Base-by-base conservation (phyloP, 495 filamentous ascomycete genomes). In the Xylaria bambusicola region DNA sequence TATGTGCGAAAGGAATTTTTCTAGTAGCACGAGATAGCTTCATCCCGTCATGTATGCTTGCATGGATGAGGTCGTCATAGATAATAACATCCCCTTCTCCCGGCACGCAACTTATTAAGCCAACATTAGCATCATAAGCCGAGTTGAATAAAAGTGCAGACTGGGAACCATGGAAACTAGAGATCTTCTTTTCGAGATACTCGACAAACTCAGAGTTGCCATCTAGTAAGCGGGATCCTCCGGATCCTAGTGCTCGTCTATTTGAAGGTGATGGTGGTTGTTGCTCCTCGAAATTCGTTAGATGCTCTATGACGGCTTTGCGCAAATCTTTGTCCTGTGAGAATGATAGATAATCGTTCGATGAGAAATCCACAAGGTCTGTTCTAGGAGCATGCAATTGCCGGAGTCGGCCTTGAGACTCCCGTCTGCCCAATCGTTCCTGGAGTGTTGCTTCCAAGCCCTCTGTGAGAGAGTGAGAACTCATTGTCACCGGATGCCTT, bases 1-100 rank as follows among this genome's bases (percentile, higher is more conserved):
- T 90, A 65, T 94, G 90, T 2, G 57, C 23, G 65, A 94, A 92
- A 9, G 76, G 59, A 1, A 82, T 62, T 10, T 68, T 72, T 10
- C 59, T 71, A 1, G 64, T 67, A 0, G 88, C 85, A 6, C 86
- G 73, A 17, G 82, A 86, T 18, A 87, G 59, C n/a, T 83, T 72
- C 87, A 93, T 91, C 0, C 90, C 90, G 41, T 92, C 89, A 54
- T 88, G 88, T 0, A 86, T 81, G 66, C 87, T 91, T 1, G 90
- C 90, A 65, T 93, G 90, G 18, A 93, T 84, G 31, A 86, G 71
- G 68, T 86, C 87, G 68, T 94, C 90, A 64, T 88, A 87, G 3
- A 93, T 60, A 8, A 94, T 78, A 5, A 83, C 68, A 74, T 94
- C 90, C 4, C 84, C 86, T 0, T 75, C 76, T 50, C 88, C 88